Conservation (phyloP, 495 filamentous ascomycete genomes). For the Schizothecium vesticola region DNA sequence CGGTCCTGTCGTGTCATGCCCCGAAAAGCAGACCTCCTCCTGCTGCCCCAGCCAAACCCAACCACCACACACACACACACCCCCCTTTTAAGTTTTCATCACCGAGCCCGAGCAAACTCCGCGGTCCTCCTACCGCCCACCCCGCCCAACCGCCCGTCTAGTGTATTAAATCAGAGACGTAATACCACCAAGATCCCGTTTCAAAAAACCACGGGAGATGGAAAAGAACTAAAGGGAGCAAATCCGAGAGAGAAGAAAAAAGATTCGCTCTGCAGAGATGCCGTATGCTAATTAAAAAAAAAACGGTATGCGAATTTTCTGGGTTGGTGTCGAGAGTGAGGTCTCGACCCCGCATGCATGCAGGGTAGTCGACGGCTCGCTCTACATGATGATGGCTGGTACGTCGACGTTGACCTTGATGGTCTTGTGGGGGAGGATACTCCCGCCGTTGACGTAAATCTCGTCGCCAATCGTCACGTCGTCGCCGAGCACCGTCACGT, state of each 20-base stretch:
- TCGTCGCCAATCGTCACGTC: conserved; percentile 99
- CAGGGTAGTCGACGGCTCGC: neutral
- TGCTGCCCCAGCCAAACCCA: neutral
- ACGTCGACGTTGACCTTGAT: conserved; percentile 98
- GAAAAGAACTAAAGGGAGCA: neutral
- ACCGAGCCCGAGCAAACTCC: neutral
- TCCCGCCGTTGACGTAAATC: conserved; percentile 97
- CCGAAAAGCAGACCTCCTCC: neutral
- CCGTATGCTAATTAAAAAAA: neutral
- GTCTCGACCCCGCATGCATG: neutral
- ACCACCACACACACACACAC: neutral
- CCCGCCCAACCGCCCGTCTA: neutral
- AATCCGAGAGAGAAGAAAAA: neutral
- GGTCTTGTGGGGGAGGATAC: conserved; percentile 94
- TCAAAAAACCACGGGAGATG: neutral
- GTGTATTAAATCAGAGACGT: neutral
- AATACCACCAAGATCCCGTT: neutral
- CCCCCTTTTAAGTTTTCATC: neutral
- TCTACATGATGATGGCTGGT: conserved; percentile 82
- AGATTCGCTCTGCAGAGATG: neutral
- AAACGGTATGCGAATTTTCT: neutral
- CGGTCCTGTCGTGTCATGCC: neutral
- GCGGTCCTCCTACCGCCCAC: neutral
- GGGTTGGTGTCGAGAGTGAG: neutral
- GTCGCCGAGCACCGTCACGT: conserved; percentile 93